Conservation (phyloP, 345 rosid species). For the Bruguiera sexangula region DNA sequence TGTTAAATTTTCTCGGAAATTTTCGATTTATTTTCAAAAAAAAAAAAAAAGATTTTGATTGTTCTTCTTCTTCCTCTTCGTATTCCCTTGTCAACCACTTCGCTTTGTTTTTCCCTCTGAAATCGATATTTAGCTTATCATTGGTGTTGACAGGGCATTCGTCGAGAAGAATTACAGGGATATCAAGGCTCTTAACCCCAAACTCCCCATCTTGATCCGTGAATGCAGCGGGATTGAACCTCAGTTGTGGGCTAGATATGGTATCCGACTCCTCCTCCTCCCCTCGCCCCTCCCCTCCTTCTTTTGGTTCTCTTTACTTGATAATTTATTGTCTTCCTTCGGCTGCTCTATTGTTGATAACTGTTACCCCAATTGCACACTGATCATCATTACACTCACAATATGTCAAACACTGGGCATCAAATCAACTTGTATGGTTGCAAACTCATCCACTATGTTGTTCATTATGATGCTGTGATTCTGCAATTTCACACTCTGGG, state of each 20-base stretch:
- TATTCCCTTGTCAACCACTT: too few relatives aligned
- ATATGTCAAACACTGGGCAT: too few relatives aligned
- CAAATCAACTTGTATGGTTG: too few relatives aligned
- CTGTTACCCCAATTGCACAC: neutral
- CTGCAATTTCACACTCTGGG: too few relatives aligned
- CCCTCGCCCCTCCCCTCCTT: too few relatives aligned
- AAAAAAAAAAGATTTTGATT: neutral
- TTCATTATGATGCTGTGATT: too few relatives aligned
- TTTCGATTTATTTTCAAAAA: neutral
- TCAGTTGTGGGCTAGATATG: slow-evolving; percentile 96
- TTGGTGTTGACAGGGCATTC: slow-evolving; percentile 44
- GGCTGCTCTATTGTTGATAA: neutral
- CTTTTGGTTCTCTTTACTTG: neutral
- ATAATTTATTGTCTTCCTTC: neutral
- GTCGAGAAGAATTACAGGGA: slow-evolving; percentile 85
- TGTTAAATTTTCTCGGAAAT: neutral
- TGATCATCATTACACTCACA: neutral
- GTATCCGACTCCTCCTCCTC: slow-evolving; percentile 26
- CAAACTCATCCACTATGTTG: too few relatives aligned
- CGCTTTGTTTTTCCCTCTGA: too few relatives aligned
- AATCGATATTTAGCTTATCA: too few relatives aligned
- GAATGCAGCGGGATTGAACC: slow-evolving; percentile 79
- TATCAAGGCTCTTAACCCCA: slow-evolving; percentile 82
- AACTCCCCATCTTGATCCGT: slow-evolving; percentile 77
- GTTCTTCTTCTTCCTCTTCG: too few relatives aligned